Evolutionary conservation across 352 stramenopile species (phyloP).

Genomic region (Thraustochytrium sp.): DNA sequence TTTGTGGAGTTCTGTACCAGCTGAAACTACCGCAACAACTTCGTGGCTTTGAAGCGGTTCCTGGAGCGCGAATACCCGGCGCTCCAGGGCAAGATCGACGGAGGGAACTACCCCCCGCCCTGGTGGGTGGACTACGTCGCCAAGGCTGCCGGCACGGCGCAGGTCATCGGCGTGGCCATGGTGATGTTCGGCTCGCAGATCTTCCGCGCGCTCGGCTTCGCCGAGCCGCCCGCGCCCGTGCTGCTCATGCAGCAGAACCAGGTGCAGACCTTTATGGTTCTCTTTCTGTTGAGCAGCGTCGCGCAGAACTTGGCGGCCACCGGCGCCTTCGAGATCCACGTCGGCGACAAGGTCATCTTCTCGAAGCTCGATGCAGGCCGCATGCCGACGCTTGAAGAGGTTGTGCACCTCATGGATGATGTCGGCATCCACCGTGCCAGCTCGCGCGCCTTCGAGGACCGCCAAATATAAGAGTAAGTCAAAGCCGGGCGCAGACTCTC

Average conservation of each 20-base stretch:
- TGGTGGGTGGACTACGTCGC: background rate
- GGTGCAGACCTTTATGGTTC: conserved; percentile 16
- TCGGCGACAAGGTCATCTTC: conserved; percentile 28
- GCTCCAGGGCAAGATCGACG: conserved; percentile 12
- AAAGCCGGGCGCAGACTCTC: no score
- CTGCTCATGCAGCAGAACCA: conserved; percentile 7
- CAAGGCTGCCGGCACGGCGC: background rate
- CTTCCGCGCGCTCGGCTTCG: background rate
- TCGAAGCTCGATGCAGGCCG: conserved; percentile 38
- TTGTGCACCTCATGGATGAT: conserved; percentile 8
- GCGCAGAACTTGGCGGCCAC: conserved; percentile 33
- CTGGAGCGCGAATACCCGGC: conserved; percentile 29
- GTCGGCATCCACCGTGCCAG: background rate
- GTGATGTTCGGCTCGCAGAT: background rate
- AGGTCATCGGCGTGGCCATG: background rate
- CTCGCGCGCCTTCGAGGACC: background rate
- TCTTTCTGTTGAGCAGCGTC: conserved; percentile 38
- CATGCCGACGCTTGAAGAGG: conserved; percentile 23
- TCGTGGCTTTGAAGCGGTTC: conserved; percentile 42
- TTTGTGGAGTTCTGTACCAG: conserved; percentile 43
- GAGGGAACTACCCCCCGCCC: conserved; percentile 35
- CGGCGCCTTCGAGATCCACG: conserved; percentile 31
- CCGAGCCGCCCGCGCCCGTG: background rate
- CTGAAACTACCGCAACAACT: conserved; percentile 44
- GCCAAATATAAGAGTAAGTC: background rate